Base-by-base conservation (phyloP, 345 rosid species). In the Melastoma malabathricum region DNA sequence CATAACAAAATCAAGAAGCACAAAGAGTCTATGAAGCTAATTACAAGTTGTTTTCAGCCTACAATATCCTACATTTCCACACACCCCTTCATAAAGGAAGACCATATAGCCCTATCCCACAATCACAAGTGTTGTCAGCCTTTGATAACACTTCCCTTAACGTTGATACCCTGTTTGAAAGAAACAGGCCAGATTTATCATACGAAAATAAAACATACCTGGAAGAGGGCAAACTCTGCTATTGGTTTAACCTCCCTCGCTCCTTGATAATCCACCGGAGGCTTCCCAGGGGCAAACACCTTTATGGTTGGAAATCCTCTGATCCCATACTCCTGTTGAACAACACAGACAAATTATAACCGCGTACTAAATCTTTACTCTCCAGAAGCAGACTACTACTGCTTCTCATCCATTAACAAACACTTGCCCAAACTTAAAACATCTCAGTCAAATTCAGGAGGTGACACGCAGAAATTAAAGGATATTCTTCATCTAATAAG, bases 291-390 rank as follows among this genome's bases (percentile, higher is more conserved):
- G 27, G 43, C 79, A 64, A 89, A 89, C 50, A 86, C 84, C 71
- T 89, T 86, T 49, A 89, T 86, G 55, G 95, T 86, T 15, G 97
- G 97, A 67, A 86, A 89, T 59, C 97, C 97, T 49, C 56, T 74
- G 18, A 89, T 88, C 49, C 92, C 97, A 72, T 83, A 86, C 53
- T 89, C 95, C 97, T 92, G 60, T 5, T 59, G 14, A n/a, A 53
- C 22, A 68, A 64, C 29, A 17, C 18, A 17, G 23, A 34, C 55
- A 31, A 61, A 55, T 59, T 14, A 31, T 22, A 22, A 22, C 4
- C 5, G 8, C 20, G 25, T 7, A 12, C 31, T 49, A 34, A 12
- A 34, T 6, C 41, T 38, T 19, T 58, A 38, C 38, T 51, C 38
- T 18, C 5, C 13, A 48, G 15, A 48, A 48, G 51, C 51, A 7